These are phyloP conservation scores for Cercophora newfieldiana DNA, from an alignment of 495 filamentous ascomycete species.

Conservation along the genomic window DNA sequence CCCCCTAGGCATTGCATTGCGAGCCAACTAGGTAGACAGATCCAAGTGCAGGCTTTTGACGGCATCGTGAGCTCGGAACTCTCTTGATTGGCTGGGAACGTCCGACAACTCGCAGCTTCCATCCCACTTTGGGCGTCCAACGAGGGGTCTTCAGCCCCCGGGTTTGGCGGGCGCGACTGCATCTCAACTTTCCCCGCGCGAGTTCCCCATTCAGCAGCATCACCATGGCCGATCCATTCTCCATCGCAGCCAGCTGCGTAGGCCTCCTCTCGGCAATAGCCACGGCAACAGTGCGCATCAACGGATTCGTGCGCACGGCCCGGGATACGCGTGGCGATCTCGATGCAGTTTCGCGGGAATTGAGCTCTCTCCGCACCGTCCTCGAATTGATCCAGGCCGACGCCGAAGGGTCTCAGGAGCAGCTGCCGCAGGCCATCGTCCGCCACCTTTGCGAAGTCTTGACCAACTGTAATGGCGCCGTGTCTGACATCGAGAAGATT, in stretches of 20 bases:
- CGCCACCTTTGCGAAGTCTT: constrained; percentile 9
- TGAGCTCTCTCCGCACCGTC: constrained; percentile 5
- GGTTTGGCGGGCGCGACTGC: not conserved
- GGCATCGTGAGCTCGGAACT: too few relatives aligned
- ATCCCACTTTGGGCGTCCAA: not conserved
- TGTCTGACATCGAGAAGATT: constrained; percentile 1
- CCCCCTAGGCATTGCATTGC: too few relatives aligned
- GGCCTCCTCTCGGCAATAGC: constrained; percentile 1
- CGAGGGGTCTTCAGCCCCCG: not conserved
- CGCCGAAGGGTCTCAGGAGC: not conserved
- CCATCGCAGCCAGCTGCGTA: constrained; percentile 16
- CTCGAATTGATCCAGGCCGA: constrained; percentile 11
- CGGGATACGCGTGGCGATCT: constrained; percentile 3
- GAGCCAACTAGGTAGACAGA: too few relatives aligned
- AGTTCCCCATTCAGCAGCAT: not conserved
- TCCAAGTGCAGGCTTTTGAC: too few relatives aligned
- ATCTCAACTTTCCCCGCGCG: not conserved
- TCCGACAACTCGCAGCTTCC: not conserved
- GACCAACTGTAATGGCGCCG: constrained; percentile 2
- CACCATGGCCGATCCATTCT: constrained; percentile 13
- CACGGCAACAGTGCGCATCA: constrained; percentile 1
- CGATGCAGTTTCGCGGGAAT: constrained; percentile 7
- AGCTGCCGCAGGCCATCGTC: constrained; percentile 3
- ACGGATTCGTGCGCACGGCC: not conserved
- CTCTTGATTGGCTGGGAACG: too few relatives aligned